These are phyloP conservation scores for Thermochaetoides thermophila DNA, from an alignment of 495 filamentous ascomycete species.

Conservation along the genomic window DNA sequence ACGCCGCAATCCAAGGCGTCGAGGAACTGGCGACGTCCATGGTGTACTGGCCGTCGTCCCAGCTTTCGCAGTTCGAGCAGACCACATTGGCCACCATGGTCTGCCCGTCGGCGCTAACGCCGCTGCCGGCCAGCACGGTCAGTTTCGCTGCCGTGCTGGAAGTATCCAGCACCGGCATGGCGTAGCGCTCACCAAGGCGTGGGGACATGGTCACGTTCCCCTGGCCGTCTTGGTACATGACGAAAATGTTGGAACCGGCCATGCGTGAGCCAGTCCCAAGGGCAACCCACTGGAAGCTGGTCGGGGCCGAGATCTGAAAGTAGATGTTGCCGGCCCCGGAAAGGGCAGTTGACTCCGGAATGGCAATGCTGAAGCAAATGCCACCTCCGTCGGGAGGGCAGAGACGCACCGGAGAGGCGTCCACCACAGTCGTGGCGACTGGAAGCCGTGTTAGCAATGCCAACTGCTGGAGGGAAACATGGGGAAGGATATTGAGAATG, in stretches of 20 bases:
- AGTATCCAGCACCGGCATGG: constrained; percentile 37
- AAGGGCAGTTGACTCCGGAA: constrained; percentile 27
- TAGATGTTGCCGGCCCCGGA: constrained; percentile 38
- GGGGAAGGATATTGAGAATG: not conserved
- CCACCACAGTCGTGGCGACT: too few species aligned
- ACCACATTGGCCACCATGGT: constrained; percentile 50
- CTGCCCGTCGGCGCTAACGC: constrained; percentile 24
- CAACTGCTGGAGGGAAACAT: too few species aligned
- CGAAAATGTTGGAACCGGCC: constrained; percentile 51
- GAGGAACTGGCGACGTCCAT: constrained; percentile 36
- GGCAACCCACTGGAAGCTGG: constrained; percentile 46
- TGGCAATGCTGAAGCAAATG: constrained; percentile 32
- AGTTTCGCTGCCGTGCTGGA: constrained; percentile 27
- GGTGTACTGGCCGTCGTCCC: constrained; percentile 38
- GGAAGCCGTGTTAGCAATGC: too few species aligned
- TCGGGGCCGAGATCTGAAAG: constrained; percentile 50
- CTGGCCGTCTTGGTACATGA: constrained; percentile 45
- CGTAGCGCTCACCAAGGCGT: constrained; percentile 38
- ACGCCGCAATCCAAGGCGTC: constrained; percentile 53
- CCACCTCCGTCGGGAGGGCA: constrained; percentile 14
- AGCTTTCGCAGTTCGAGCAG: constrained; percentile 32
- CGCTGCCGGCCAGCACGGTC: constrained; percentile 47
- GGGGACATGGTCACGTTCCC: constrained; percentile 50
- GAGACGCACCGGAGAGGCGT: too few species aligned
- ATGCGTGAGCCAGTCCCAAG: constrained; percentile 49